phyloP scores from a whole-genome alignment of 108 stramenopile genomes.

The Skeletonema grethae region DNA sequence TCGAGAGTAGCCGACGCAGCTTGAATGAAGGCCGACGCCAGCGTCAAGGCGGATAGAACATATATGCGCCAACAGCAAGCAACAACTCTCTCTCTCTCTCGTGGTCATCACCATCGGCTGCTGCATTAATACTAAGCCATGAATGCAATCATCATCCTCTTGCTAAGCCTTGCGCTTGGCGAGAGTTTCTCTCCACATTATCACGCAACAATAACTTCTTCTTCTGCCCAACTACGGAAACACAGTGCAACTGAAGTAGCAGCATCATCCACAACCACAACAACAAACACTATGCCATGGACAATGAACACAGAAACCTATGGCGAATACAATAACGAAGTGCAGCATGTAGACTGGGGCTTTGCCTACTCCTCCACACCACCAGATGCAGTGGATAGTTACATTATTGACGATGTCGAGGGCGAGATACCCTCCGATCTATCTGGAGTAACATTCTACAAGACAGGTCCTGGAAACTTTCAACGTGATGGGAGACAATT shows the following conservation, averaged over 20 bases:
- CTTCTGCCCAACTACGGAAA: not conserved
- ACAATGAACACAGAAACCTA: slow-evolving; percentile 3
- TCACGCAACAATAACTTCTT: not conserved
- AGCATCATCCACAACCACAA: not conserved
- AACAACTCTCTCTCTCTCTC: too few species aligned
- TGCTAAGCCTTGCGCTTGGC: not conserved
- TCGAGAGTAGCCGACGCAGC: too few species aligned
- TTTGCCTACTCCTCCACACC: slow-evolving; percentile 8
- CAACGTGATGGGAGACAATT: slow-evolving; percentile 5
- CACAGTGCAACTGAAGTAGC: not conserved
- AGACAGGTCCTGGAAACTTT: slow-evolving; percentile 18
- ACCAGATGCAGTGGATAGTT: slow-evolving; percentile 1
- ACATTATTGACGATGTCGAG: not conserved
- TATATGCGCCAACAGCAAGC: too few species aligned
- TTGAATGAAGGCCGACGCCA: too few species aligned
- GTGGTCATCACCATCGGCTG: too few species aligned
- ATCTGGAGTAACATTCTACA: slow-evolving; percentile 16
- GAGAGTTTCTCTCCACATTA: slow-evolving; percentile 1
- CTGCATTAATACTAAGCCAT: not conserved
- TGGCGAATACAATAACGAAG: not conserved
- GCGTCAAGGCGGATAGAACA: too few species aligned
- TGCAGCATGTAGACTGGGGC: slow-evolving; percentile 9
- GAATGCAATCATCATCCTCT: not conserved
- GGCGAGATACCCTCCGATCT: slow-evolving; percentile 9
- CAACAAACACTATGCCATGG: not conserved